Conservation (phyloP, 306 rosid genomes). For the Fagus crenata region DNA sequence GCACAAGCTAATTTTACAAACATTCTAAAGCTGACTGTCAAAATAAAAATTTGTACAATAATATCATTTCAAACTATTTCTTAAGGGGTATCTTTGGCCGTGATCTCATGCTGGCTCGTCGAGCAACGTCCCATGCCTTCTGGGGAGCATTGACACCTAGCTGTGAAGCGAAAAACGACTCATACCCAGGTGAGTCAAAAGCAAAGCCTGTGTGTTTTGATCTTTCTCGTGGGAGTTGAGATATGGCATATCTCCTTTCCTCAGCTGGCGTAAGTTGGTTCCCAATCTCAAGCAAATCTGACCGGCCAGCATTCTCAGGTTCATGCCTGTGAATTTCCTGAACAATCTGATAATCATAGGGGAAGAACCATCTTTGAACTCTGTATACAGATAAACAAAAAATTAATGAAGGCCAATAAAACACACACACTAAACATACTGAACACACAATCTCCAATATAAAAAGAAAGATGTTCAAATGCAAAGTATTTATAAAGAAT, state of each 20-base stretch:
- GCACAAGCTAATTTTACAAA: conserved; percentile 56
- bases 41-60: conserved; percentile 57
- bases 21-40: conserved; percentile 46
- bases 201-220: conserved; percentile 96
- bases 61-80: conserved; percentile 45
- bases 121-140: conserved; percentile 97
- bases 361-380: conserved; percentile 93
- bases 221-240: conserved; percentile 76
- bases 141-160: conserved; percentile 75
- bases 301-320: conserved; percentile 51
- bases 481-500: background rate
- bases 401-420: conserved; percentile 1
- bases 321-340: conserved; percentile 87
- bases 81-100: conserved; percentile 45
- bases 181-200: conserved; percentile 91
- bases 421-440: background rate
- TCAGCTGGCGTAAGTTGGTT: conserved; percentile 64
- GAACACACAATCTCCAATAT: background rate
- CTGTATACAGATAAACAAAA: conserved; percentile 44
- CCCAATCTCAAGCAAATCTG: conserved; percentile 62
- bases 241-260: conserved; percentile 76
- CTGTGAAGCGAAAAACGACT: conserved; percentile 90
- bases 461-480: background rate
- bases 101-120: conserved; percentile 80
- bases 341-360: conserved; percentile 87